Base-by-base conservation (phyloP, 768 basidiomycete species). In the Pluteus cervinus region DNA sequence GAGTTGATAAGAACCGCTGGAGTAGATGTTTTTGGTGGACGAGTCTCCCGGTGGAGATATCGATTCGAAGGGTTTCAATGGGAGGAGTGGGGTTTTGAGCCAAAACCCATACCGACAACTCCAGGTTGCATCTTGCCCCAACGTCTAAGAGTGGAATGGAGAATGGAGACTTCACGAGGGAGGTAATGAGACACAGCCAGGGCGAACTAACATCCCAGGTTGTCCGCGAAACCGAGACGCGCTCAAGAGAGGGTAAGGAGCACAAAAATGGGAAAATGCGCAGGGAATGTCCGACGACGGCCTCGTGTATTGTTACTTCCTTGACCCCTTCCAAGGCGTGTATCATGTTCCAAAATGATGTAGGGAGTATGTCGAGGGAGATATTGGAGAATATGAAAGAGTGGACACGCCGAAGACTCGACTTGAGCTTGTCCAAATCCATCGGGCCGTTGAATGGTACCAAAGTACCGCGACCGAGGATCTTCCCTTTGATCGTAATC, bases 251-350 rank as follows among this genome's bases (percentile, higher is more conserved):
- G 1, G 54, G 55, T 7, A 60, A 44, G n/a, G 53, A 50, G 8
- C 53, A 51, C 29, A 58, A 40, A 37, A 55, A 56, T 14, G 37
- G 42, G 37, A 61, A 54, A 41, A 61, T 53, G 5, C 41, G 31
- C 11, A 43, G 38, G 7, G 54, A 46, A 14, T 46, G 42, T 18
- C 52, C 41, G 32, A 55, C 52, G 3, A 47, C 42, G 38, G 56
- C 46, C 21, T 50, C 47, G 29, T 55, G 47, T 4, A 53, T 44
- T 22, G 55, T 55, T n/a, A 62, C 33, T 23, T 44, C 39, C 24
- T 44, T 47, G 32, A 62, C 43, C 10, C 49, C 51, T 38, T 51
- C 47, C 34, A 62, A 49, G 17, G 49, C 43, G 23, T 48, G 41
- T 15, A 59, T 40, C 18, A 60, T 29, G 12, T 36, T 37, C 54